Base-by-base conservation (phyloP, 140 eudicot species). In the Bidens hawaiensis region DNA sequence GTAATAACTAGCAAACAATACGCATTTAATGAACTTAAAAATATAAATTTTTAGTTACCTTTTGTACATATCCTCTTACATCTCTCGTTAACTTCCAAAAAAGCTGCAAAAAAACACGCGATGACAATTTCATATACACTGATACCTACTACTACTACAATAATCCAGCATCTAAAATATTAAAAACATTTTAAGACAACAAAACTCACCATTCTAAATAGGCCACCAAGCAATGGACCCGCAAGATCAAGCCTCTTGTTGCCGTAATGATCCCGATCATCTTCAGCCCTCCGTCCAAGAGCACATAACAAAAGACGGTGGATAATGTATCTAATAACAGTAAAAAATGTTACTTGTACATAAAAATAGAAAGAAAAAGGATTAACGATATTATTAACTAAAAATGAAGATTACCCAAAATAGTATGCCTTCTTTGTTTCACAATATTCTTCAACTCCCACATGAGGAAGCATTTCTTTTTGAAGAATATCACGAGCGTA, bases 231-330 rank as follows among this genome's bases (percentile, higher is more conserved):
- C 69, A 93, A 60, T 23, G 99, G 96, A 73, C 99, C 99, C 68
- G 99, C 99, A 76, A 93, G 99, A 75, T 93, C 99, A 63, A 93
- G 73, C 74, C 99, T 82, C 52, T 93, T 93, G 64, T 93, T 93
- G 16, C 96, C 99, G 79, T 93, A 93, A 78, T 93, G 99, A 78
- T 93, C 99, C 59, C 96, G 76, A 62, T 93, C 99, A 71, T 93
- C 99, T 71, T 93, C 89, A 4, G 89, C 77, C 75, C 99, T 88
- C 72, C 96, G 86, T 3, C 87, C 95, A 75, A 89, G 79, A 15
- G 95, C 97, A 75, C 97, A 89, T 46, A 89, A 71, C 65, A 89
- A 67, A 40, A 93, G 89, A 54, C 99, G 89, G 52, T 89, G 97
- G 60, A 89, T 85, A 30, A 89, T 89, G 62, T 89, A 89, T 42